phyloP scores from a whole-genome alignment of 23 red algal genomes.

The Gracilariopsis chorda region DNA sequence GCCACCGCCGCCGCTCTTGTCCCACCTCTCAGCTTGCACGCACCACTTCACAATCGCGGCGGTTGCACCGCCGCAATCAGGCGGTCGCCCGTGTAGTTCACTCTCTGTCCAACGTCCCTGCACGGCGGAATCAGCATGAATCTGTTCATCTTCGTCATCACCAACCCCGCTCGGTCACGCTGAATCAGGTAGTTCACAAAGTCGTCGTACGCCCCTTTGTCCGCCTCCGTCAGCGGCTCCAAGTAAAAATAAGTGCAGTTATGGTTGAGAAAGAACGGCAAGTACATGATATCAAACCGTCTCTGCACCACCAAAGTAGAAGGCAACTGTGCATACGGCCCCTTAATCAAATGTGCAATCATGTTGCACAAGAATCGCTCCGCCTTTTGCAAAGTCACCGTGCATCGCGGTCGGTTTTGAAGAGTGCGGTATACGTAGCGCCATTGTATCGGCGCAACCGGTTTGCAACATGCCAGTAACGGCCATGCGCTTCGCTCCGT shows the following conservation, averaged over 20 bases:
- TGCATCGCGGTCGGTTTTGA: background rate
- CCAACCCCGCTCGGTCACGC: background rate
- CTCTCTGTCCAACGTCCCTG: background rate
- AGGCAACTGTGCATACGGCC: background rate
- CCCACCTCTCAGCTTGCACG: too few relatives aligned
- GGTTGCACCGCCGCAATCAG: background rate
- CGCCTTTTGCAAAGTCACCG: background rate
- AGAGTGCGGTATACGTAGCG: background rate
- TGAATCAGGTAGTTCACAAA: background rate
- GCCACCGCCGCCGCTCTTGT: too few relatives aligned
- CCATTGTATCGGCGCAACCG: background rate
- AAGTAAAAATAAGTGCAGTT: constrained; percentile 8
- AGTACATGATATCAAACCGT: background rate
- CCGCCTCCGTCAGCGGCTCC: background rate
- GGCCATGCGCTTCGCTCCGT: background rate
- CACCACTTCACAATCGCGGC: too few relatives aligned
- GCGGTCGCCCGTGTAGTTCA: constrained; percentile 1
- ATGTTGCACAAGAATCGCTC: background rate
- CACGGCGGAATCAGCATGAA: background rate
- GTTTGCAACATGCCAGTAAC: background rate
- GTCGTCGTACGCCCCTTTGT: background rate
- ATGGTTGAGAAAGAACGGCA: background rate
- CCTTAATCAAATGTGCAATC: background rate
- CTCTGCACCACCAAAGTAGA: background rate
- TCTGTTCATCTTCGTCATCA: background rate